Conservation (phyloP, 1,139 yeast species). For the Suhomyces guaymorum region DNA sequence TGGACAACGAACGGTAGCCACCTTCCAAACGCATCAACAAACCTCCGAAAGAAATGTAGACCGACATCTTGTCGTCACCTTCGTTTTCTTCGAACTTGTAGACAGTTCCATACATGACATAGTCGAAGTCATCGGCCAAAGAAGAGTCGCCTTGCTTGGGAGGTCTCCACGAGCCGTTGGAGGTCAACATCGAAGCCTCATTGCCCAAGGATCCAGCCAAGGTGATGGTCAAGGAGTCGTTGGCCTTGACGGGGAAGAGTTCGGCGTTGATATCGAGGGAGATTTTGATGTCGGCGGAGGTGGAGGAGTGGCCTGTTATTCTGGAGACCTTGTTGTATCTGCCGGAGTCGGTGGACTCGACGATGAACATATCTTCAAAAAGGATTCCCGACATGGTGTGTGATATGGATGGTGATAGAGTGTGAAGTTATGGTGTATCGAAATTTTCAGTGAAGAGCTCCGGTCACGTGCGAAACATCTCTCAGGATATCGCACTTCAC, state of each 20-base stretch:
- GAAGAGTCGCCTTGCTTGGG: conserved; percentile 82
- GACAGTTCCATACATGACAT: conserved; percentile 97
- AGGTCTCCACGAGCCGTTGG: conserved; percentile 87
- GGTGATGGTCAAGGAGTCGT: conserved; percentile 85
- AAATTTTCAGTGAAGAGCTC: conserved; percentile 10
- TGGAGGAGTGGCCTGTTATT: conserved; percentile 83
- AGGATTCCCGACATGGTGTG: conserved; percentile 72
- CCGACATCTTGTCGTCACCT: conserved; percentile 74
- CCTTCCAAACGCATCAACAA: conserved; percentile 93
- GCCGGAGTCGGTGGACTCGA: conserved; percentile 82
- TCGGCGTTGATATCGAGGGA: conserved; percentile 92
- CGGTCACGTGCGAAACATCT: conserved; percentile 1
- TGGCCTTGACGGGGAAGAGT: conserved; percentile 78
- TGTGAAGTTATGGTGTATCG: background rate
- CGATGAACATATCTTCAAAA: conserved; percentile 90
- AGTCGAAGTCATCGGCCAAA: conserved; percentile 95
- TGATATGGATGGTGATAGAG: conserved; percentile 1
- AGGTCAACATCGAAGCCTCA: conserved; percentile 52
- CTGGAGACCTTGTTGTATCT: conserved; percentile 93
- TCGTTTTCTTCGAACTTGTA: conserved; percentile 92
- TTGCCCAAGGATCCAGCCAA: conserved; percentile 78
- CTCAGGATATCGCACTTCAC: too few relatives aligned
- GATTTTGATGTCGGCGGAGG: conserved; percentile 78
- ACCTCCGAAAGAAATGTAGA: conserved; percentile 95
- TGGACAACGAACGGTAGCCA: conserved; percentile 83